These are phyloP conservation scores for Aureobasidium uvarum DNA, from an alignment of 2,329 filamentous ascomycete species.

Conservation along the genomic window DNA sequence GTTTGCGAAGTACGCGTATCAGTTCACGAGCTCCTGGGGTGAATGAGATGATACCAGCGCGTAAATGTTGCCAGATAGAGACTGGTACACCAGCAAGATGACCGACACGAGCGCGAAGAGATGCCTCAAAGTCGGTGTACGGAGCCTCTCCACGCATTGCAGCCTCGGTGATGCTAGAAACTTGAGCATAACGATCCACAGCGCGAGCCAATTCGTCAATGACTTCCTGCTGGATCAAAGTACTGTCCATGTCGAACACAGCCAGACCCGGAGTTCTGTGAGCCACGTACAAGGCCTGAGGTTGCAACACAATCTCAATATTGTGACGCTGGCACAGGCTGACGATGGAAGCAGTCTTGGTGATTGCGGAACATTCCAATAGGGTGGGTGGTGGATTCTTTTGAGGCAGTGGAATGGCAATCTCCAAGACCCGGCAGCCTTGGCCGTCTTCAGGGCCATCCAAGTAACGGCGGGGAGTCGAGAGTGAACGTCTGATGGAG, in stretches of 20 bases:
- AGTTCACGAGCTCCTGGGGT: constrained; percentile 77
- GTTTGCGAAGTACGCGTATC: constrained; percentile 67
- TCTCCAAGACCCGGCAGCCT: constrained; percentile 26
- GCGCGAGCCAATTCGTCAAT: constrained; percentile 91
- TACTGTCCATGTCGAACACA: constrained; percentile 99
- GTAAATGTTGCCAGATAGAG: constrained; percentile 66
- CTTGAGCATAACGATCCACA: constrained; percentile 65
- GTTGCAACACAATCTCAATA: constrained; percentile 29
- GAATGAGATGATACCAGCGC: constrained; percentile 68
- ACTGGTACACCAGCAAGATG: constrained; percentile 78
- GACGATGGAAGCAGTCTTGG: constrained; percentile 22
- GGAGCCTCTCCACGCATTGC: constrained; percentile 85
- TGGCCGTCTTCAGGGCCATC: constrained; percentile 23
- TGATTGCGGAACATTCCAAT: constrained; percentile 26
- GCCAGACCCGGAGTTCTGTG: constrained; percentile 60
- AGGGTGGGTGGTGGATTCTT: constrained; percentile 24
- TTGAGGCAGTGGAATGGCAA: constrained; percentile 25
- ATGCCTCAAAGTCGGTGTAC: constrained; percentile 76
- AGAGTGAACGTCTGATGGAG: constrained; percentile 18
- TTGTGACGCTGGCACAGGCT: constrained; percentile 23
- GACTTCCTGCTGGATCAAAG: constrained; percentile 93
- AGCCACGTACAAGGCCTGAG: constrained; percentile 25
- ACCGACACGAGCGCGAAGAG: constrained; percentile 74
- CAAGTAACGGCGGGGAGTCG: constrained; percentile 26
- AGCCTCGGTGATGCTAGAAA: constrained; percentile 83